Conservation (phyloP, 140 eudicot genomes). For the Senecio squalidus region DNA sequence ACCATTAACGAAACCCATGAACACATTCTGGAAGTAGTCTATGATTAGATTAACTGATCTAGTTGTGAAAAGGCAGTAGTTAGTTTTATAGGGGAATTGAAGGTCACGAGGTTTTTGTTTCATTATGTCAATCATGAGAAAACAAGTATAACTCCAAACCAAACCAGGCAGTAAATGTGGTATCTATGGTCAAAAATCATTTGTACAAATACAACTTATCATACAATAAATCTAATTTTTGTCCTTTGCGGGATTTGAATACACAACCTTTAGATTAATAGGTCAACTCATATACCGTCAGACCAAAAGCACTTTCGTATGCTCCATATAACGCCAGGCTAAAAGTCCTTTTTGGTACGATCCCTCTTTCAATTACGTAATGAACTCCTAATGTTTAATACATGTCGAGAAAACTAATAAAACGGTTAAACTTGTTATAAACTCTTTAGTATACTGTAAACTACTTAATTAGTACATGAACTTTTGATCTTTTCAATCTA, state of each 20-base stretch:
- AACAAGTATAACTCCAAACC: slow-evolving; percentile 38
- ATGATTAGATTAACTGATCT: slow-evolving; percentile 8
- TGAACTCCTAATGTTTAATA: too few relatives aligned
- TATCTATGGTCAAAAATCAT: background rate
- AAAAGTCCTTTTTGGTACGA: too few relatives aligned
- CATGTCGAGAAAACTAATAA: too few relatives aligned
- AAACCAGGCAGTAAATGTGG: slow-evolving; percentile 25
- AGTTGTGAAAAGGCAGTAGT: slow-evolving; percentile 1
- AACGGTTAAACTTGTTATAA: too few relatives aligned
- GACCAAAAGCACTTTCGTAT: too few relatives aligned
- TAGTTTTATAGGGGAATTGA: slow-evolving; percentile 9
- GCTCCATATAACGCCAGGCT: too few relatives aligned
- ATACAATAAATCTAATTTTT: too few relatives aligned
- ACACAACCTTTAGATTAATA: background rate
- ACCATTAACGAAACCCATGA: slow-evolving; percentile 24
- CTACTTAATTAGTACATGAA: too few relatives aligned
- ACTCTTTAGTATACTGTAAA: too few relatives aligned
- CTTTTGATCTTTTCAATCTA: too few relatives aligned
- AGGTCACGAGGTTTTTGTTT: slow-evolving; percentile 17
- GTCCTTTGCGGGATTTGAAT: background rate
- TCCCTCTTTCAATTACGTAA: too few relatives aligned
- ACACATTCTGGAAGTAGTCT: slow-evolving; percentile 16
- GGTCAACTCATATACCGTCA: too few relatives aligned
- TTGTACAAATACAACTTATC: background rate
- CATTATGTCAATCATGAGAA: slow-evolving; percentile 42